phyloP scores from a whole-genome alignment of 2,329 filamentous ascomycete species.

The Penicillium sp. region DNA sequence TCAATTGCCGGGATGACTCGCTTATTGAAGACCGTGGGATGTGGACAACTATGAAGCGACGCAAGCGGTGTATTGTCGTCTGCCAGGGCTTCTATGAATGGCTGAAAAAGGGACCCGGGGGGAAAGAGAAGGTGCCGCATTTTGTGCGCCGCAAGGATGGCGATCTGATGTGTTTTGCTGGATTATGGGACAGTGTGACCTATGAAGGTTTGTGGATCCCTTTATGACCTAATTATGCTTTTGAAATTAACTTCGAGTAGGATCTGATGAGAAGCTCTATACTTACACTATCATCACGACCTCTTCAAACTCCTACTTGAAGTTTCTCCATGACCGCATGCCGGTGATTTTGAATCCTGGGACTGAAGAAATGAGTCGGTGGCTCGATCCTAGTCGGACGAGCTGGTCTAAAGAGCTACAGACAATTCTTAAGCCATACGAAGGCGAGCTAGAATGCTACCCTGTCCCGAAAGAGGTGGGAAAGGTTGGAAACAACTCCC shows the following conservation, averaged over 20 bases:
- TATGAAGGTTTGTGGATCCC: slow-evolving; percentile 58
- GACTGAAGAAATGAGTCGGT: slow-evolving; percentile 62
- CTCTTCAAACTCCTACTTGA: slow-evolving; percentile 71
- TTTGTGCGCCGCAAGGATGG: slow-evolving; percentile 78
- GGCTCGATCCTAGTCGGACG: slow-evolving; percentile 67
- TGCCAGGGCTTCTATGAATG: slow-evolving; percentile 96
- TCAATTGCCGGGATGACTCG: slow-evolving; percentile 91
- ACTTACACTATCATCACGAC: slow-evolving; percentile 96
- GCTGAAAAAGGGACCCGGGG: slow-evolving; percentile 66
- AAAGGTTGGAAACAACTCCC: slow-evolving; percentile 88
- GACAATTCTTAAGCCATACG: slow-evolving; percentile 68
- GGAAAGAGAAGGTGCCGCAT: slow-evolving; percentile 77
- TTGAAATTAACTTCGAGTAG: slow-evolving; percentile 30
- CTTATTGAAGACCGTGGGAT: slow-evolving; percentile 69
- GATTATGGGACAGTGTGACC: slow-evolving; percentile 81
- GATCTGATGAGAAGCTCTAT: slow-evolving; percentile 64
- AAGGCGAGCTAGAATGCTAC: slow-evolving; percentile 75
- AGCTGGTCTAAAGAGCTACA: slow-evolving; percentile 78
- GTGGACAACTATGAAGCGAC: slow-evolving; percentile 87
- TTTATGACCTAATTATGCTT: background rate
- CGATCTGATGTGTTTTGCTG: slow-evolving; percentile 79
- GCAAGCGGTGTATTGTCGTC: slow-evolving; percentile 79
- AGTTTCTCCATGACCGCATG: slow-evolving; percentile 91
- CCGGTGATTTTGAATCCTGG: slow-evolving; percentile 80
- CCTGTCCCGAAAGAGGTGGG: slow-evolving; percentile 83